Percentiles rank a stretch among this genome's conserved stretches.
Evolutionary conservation across 768 basidiomycete species (phyloP).

Genomic region (Cystofilobasidium capitatum): DNA sequence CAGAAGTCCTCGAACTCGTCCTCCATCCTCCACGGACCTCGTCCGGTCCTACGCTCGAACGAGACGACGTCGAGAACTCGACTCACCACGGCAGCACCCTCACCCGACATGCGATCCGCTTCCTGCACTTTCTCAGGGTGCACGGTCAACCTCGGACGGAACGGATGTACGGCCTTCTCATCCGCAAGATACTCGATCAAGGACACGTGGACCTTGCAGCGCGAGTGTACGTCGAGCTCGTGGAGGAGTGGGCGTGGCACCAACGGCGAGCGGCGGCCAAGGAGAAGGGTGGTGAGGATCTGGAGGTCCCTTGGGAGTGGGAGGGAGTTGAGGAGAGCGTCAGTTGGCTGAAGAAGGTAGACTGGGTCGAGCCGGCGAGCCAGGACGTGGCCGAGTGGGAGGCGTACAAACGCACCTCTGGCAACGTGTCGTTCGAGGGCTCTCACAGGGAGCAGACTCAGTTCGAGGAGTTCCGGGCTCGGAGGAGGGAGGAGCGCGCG

Average conservation of each 20-base stretch:
- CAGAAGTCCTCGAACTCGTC: not conserved
- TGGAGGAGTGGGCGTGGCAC: conserved; percentile 41
- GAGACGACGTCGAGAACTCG: not conserved
- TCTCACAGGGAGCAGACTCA: conserved; percentile 34
- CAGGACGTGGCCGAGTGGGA: not conserved
- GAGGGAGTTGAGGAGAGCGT: conserved; percentile 31
- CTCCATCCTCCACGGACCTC: not conserved
- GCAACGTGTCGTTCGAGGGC: conserved; percentile 35
- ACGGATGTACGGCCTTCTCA: conserved; percentile 30
- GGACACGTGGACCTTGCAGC: conserved; percentile 34
- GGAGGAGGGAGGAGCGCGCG: not conserved
- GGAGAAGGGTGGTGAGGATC: not conserved
- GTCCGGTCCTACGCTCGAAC: not conserved
- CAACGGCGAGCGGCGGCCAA: conserved; percentile 28
- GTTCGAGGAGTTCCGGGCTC: not conserved
- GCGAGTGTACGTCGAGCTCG: conserved; percentile 37
- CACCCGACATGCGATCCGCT: conserved; percentile 8
- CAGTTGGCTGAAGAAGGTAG: not conserved
- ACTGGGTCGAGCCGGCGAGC: not conserved
- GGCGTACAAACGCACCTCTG: not conserved
- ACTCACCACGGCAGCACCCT: not conserved
- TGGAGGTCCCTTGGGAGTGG: conserved; percentile 33
- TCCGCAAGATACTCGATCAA: conserved; percentile 30
- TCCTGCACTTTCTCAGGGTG: conserved; percentile 28
- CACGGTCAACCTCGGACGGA: conserved; percentile 30